Base-by-base conservation (phyloP, 176 grass and related monocot species). In the Carex littledalei region DNA sequence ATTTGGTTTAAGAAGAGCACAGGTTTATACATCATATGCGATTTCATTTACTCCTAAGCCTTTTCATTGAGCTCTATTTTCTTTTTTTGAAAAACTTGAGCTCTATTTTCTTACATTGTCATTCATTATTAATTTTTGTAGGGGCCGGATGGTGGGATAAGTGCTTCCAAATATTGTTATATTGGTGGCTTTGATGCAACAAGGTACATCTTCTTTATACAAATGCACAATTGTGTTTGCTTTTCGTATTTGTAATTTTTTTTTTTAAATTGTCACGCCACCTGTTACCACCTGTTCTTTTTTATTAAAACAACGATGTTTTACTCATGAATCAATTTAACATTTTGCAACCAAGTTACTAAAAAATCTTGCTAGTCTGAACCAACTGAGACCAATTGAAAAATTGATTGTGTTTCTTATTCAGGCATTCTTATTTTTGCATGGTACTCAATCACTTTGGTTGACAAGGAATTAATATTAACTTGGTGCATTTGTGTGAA, bases 61-160 rank as follows among this genome's bases (percentile, higher is more conserved):
- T 32, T 84, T 71, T 67, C 84, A 9, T 43, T 90, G 76, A 50
- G 37, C 74, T 49, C n/a, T 21, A 62, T 3, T 68, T 63, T 85
- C 57, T 86, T 47, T 39, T 39, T 39, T 6, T 39, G 37, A 39
- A 39, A 6, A 39, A 39, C 37, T 52, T 90, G 76, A 50, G 37
- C 74, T 49, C n/a, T 21, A 62, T 3, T 68, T 63, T 85, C 57
- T 86, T 37, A 65, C 61, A 60, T 83, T 77, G 3, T 18, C 84
- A 56, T 31, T 47, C 49, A 20, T 49, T 79, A 11, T 81, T 80
- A 89, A 62, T 70, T 83, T 81, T 89, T 80, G 16, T 84, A 99
- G 91, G 96, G 96, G 20, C 96, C 93, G 63, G 96, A 99, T 94
- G 96, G 96, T n/a, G 96, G 93, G 69, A 95, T 99, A 91, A 99